Conservation (phyloP, 305 asterid genomes). For the Fraxinus angustifolia region DNA sequence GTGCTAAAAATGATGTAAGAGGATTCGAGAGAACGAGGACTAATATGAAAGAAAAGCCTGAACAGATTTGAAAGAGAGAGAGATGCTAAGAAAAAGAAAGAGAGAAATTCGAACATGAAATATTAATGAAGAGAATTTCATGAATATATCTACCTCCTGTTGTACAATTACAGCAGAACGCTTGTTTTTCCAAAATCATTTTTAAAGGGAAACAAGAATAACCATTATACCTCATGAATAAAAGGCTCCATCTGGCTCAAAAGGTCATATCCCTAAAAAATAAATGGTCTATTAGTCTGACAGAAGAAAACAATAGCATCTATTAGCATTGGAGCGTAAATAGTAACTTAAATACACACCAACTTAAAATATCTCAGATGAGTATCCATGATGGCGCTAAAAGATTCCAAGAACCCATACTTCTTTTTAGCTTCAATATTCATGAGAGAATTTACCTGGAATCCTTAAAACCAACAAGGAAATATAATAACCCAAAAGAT, state of each 20-base stretch:
- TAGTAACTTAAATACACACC: constrained; percentile 45
- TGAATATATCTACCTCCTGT: constrained; percentile 1
- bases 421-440: constrained; percentile 93
- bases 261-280: constrained; percentile 72
- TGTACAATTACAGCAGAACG: background rate
- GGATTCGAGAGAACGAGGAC: background rate
- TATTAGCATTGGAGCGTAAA: constrained; percentile 11
- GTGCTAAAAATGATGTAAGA: background rate
- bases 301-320: constrained; percentile 21
- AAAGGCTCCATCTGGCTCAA: constrained; percentile 92
- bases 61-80: background rate
- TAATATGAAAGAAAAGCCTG: background rate
- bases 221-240: constrained; percentile 74
- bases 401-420: constrained; percentile 87
- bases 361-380: constrained; percentile 87
- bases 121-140: constrained; percentile 4
- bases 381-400: constrained; percentile 98
- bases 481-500: constrained; percentile 30
- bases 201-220: constrained; percentile 14
- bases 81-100: background rate
- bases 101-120: background rate
- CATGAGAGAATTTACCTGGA: constrained; percentile 83
- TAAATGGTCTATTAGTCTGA: constrained; percentile 25
- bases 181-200: constrained; percentile 18
- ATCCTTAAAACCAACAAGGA: constrained; percentile 48